These are phyloP conservation scores for Chlorella vulgaris DNA, from an alignment of 139 green algal genomes.

Conservation along the genomic window DNA sequence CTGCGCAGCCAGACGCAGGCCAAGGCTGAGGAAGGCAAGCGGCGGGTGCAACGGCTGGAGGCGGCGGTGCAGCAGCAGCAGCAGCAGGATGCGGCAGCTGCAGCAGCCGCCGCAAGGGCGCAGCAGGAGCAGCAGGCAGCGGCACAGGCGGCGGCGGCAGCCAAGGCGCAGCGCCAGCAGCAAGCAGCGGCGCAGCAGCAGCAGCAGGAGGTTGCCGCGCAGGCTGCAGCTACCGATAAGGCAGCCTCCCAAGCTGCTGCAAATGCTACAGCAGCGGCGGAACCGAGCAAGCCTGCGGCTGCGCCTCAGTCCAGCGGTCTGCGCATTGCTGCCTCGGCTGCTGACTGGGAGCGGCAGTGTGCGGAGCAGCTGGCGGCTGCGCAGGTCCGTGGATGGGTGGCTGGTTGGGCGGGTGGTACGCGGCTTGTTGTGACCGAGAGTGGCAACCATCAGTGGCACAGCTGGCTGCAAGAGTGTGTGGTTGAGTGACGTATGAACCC, in stretches of 20 bases:
- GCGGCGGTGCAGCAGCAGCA: constrained; percentile 4
- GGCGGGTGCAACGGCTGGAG: constrained; percentile 10
- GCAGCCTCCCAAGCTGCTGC: background rate
- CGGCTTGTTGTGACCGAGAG: background rate
- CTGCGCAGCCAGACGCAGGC: constrained; percentile 24
- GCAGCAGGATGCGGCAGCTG: background rate
- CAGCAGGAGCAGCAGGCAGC: background rate
- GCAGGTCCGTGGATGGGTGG: background rate
- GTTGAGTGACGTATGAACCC: too few relatives aligned
- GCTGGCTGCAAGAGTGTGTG: too few relatives aligned
- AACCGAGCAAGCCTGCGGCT: background rate
- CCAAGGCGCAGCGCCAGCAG: constrained; percentile 1
- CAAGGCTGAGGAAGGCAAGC: constrained; percentile 2
- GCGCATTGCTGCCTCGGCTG: constrained; percentile 29
- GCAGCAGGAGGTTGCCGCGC: background rate
- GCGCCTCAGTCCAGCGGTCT: constrained; percentile 1
- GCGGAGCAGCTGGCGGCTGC: constrained; percentile 27
- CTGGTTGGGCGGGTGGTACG: background rate
- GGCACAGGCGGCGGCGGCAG: background rate
- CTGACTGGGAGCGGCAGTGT: constrained; percentile 29
- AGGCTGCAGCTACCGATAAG: background rate
- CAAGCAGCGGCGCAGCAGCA: constrained; percentile 13
- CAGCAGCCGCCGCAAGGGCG: constrained; percentile 3
- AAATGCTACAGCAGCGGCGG: background rate
- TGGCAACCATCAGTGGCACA: background rate